Percentiles rank a stretch among this genome's conserved stretches.
Conservation (phyloP, 345 rosid genomes). For the rapeseed (Brassica napus) region Da-Ae NC_063451.1:26777501-26778000, state of each 20-base stretch:
- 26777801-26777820: neutral
- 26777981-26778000: neutral
- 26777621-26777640: neutral
- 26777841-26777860: neutral
- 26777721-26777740: neutral
- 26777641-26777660: neutral
- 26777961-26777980: neutral
- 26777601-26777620: neutral
- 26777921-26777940: neutral
- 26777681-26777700: neutral
- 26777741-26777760: neutral
- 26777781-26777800: conserved; percentile 3
- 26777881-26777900: neutral
- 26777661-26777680: neutral
- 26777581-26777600: neutral
- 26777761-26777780: neutral
- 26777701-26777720: neutral
- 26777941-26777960: neutral
- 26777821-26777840: conserved; percentile 24
- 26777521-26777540: neutral
- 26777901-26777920: neutral
- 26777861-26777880: neutral
- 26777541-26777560: neutral
- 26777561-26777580: neutral
- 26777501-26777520: neutral